Evolutionary conservation across 2,329 filamentous ascomycete genomes (phyloP).

Genomic region (Cercospora sesami): DNA sequence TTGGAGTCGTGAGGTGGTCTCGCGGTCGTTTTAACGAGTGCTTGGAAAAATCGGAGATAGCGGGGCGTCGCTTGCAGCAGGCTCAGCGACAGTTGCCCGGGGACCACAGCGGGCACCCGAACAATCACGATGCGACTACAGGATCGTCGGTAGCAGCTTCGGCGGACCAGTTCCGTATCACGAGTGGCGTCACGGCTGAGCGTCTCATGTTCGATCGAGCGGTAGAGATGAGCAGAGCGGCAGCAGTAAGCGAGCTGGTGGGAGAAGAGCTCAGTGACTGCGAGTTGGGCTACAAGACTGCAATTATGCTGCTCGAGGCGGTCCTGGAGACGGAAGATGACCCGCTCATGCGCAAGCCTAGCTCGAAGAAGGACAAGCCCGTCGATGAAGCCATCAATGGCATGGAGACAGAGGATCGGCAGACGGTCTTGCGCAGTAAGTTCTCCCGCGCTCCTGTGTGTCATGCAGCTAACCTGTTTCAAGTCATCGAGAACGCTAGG

Average conservation of each 20-base stretch:
- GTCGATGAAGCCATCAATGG: constrained; percentile 54
- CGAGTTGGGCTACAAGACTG: constrained; percentile 89
- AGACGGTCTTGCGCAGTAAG: constrained; percentile 72
- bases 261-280: constrained; percentile 85
- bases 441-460: constrained; percentile 22
- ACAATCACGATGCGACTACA: constrained; percentile 65
- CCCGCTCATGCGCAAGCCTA: constrained; percentile 46
- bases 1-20: constrained; percentile 93
- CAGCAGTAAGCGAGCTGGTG: constrained; percentile 93
- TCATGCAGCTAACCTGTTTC: constrained; percentile 29
- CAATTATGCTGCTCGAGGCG: constrained; percentile 91
- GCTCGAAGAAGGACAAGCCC: constrained; percentile 48
- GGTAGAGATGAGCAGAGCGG: constrained; percentile 91
- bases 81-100: constrained; percentile 80
- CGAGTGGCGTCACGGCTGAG: constrained; percentile 87
- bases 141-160: constrained; percentile 60
- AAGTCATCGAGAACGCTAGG: constrained; percentile 51
- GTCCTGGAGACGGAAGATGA: constrained; percentile 81
- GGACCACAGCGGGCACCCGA: constrained; percentile 83
- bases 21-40: constrained; percentile 94
- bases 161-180: constrained; percentile 77
- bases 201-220: constrained; percentile 98
- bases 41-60: constrained; percentile 90
- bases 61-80: constrained; percentile 82
- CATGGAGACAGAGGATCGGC: constrained; percentile 68